These are phyloP conservation scores for Aschersonia sp. DNA, from an alignment of 2,329 filamentous ascomycete genomes.

Conservation along the genomic window DNA sequence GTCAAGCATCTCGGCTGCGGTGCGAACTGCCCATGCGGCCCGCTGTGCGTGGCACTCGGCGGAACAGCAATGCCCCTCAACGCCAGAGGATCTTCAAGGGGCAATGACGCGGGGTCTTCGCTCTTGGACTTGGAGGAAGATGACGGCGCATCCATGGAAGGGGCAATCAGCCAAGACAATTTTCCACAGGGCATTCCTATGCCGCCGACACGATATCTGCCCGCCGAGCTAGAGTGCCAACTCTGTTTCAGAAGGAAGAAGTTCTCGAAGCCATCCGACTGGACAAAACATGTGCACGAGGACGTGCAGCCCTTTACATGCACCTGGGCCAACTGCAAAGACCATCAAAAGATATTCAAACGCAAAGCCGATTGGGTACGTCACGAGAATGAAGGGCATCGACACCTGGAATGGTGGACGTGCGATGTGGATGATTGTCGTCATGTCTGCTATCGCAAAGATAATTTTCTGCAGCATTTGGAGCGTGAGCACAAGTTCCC, in stretches of 20 bases:
- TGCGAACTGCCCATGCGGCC: conserved; percentile 44
- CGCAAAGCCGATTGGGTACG: conserved; percentile 92
- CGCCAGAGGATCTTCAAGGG: conserved; percentile 44
- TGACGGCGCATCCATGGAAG: conserved; percentile 55
- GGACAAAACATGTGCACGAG: conserved; percentile 93
- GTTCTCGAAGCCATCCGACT: conserved; percentile 84
- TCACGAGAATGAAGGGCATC: conserved; percentile 83
- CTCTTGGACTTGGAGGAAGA: conserved; percentile 37
- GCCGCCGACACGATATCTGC: conserved; percentile 62
- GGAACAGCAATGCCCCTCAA: conserved; percentile 51
- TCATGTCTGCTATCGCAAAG: conserved; percentile 73
- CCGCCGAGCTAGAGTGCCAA: conserved; percentile 80
- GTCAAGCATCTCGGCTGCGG: conserved; percentile 55
- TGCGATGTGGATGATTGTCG: conserved; percentile 70
- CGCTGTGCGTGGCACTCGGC: conserved; percentile 51
- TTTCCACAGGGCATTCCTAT: conserved; percentile 73
- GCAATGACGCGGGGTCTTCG: conserved; percentile 38
- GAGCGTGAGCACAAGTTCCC: conserved; percentile 80
- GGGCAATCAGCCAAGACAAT: conserved; percentile 53
- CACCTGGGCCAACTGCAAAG: conserved; percentile 69
- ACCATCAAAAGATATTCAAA: conserved; percentile 84
- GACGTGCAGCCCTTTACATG: conserved; percentile 90
- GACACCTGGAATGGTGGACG: conserved; percentile 82
- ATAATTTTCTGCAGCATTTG: conserved; percentile 88
- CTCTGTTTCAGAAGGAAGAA: conserved; percentile 77